Evolutionary conservation across 163 green algal species (phyloP).

Genomic region (Chlamydomonas reinhardtii): DNA sequence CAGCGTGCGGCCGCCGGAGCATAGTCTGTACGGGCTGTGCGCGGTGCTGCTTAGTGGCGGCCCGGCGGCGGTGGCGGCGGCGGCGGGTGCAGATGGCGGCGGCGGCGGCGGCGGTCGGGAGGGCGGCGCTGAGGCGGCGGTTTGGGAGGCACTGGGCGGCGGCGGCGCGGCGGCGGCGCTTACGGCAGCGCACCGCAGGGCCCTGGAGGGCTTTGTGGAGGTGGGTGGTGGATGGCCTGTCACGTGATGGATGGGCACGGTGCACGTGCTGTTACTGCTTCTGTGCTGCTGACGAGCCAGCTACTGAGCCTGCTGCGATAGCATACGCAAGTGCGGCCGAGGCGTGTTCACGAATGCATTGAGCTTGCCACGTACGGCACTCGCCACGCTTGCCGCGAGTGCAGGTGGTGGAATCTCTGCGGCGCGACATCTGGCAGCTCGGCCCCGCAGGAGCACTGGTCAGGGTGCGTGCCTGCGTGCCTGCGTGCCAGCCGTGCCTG

Average conservation of each 20-base stretch:
- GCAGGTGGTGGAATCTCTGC: slow-evolving; percentile 22
- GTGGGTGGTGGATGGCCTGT: background rate
- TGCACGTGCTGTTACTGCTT: too few species aligned
- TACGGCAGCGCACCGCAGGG: background rate
- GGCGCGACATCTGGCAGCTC: background rate
- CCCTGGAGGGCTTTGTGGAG: background rate
- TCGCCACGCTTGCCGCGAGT: too few species aligned
- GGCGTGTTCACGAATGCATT: too few species aligned
- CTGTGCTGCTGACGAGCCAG: too few species aligned
- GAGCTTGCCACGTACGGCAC: too few species aligned
- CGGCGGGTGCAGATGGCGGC: background rate
- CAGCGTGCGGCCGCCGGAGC: background rate
- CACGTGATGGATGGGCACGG: too few species aligned
- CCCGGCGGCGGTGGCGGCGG: background rate
- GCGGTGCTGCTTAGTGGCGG: background rate
- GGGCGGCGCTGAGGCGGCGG: background rate
- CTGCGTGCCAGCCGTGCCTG: too few species aligned
- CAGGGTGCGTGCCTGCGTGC: background rate
- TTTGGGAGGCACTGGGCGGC: background rate
- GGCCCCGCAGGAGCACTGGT: slow-evolving; percentile 10
- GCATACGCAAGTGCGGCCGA: too few species aligned
- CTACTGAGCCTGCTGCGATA: too few species aligned
- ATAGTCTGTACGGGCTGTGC: slow-evolving; percentile 3
- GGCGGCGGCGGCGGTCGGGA: too few species aligned
- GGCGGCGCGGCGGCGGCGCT: background rate